Conservation (phyloP, 2,329 filamentous ascomycete genomes). For the Leptosphaerulina australis region DNA sequence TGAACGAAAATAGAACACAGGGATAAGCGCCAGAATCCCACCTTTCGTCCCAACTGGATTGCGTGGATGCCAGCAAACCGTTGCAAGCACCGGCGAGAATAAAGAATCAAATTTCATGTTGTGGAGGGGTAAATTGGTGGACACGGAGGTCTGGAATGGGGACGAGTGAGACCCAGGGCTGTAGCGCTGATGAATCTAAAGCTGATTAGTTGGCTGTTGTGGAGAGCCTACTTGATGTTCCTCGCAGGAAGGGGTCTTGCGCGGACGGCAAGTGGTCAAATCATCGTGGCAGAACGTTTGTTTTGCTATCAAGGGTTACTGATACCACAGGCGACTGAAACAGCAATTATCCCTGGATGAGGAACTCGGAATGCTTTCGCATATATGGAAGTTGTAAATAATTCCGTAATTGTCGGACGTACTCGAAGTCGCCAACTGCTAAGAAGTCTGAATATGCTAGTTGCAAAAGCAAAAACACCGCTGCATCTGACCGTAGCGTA, state of each 20-base stretch:
- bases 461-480: constrained; percentile 3
- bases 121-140: constrained; percentile 1
- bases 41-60: background rate
- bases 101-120: background rate
- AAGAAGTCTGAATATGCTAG: background rate
- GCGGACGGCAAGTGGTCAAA: background rate
- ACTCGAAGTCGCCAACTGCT: background rate
- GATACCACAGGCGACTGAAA: background rate
- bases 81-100: constrained; percentile 6
- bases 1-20: constrained; percentile 8
- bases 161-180: no score
- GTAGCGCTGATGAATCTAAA: background rate
- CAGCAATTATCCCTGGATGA: no score
- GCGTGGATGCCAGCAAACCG: constrained; percentile 16
- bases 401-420: background rate
- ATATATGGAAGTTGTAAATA: no score
- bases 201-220: background rate
- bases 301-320: constrained; percentile 8
- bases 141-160: background rate
- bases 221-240: background rate
- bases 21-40: constrained; percentile 2
- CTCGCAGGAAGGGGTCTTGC: background rate
- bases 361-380: no score
- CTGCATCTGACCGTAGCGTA: constrained; percentile 3
- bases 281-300: constrained; percentile 9